Evolutionary conservation across 768 basidiomycete species (phyloP).

Genomic region (Thelephora ganbajun): DNA sequence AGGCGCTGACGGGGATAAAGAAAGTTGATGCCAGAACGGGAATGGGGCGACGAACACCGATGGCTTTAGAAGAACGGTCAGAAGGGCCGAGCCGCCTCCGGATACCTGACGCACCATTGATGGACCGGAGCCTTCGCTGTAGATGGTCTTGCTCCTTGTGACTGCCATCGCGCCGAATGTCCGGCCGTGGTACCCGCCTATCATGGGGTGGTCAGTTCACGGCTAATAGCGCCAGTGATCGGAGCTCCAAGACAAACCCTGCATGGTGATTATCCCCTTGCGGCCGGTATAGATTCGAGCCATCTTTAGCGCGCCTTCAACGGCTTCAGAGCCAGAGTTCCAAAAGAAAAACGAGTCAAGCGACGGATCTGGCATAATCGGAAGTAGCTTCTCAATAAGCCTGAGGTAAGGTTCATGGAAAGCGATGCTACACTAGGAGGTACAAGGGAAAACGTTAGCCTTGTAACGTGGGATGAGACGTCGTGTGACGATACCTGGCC

Average conservation of each 20-base stretch:
- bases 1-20: constrained; percentile 39
- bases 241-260: constrained; percentile 31
- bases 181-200: constrained; percentile 83
- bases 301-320: constrained; percentile 84
- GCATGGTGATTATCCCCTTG: constrained; percentile 87
- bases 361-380: constrained; percentile 82
- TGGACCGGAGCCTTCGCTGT: constrained; percentile 65
- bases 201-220: constrained; percentile 4
- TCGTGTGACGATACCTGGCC: constrained; percentile 36
- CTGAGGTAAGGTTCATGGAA: constrained; percentile 78
- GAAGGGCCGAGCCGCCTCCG: background rate
- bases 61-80: constrained; percentile 32
- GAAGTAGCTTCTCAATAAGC: constrained; percentile 74
- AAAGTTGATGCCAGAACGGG: constrained; percentile 89
- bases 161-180: constrained; percentile 90
- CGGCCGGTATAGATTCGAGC: constrained; percentile 62
- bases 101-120: constrained; percentile 46
- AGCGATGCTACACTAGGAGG: constrained; percentile 67
- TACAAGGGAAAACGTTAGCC: background rate
- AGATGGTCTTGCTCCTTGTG: constrained; percentile 89
- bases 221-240: background rate
- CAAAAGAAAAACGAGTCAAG: constrained; percentile 95
- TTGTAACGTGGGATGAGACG: background rate
- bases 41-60: constrained; percentile 72
- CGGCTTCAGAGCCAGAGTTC: constrained; percentile 92